phyloP scores from a whole-genome alignment of 2,329 filamentous ascomycete genomes.

The Fusarium sp. region DNA sequence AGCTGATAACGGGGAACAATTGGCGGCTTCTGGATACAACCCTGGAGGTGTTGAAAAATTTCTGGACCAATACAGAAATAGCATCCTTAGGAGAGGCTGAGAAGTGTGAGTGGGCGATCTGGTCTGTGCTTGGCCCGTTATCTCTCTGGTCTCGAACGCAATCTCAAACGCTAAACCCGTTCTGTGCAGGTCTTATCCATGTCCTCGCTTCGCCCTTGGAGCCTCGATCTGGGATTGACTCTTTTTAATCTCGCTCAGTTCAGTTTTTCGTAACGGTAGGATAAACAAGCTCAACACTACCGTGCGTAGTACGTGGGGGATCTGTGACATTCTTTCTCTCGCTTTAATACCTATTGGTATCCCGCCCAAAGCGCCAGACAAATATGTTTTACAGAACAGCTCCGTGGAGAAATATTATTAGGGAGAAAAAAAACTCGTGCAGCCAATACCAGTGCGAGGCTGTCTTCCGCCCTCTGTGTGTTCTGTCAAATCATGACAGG shows the following conservation, averaged over 20 bases:
- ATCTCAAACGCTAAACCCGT: background rate
- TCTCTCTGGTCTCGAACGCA: slow-evolving; percentile 13
- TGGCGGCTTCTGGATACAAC: background rate
- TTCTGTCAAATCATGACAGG: slow-evolving; percentile 15
- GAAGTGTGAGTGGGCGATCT: slow-evolving; percentile 30
- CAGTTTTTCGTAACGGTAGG: background rate
- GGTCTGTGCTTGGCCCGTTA: slow-evolving; percentile 33
- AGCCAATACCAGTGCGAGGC: slow-evolving; percentile 16
- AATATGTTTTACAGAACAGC: background rate
- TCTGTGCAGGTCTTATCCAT: slow-evolving; percentile 15
- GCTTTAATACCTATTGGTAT: background rate
- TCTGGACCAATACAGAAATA: slow-evolving; percentile 27
- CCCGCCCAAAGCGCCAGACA: background rate
- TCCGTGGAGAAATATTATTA: background rate
- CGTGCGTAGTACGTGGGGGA: slow-evolving; percentile 4
- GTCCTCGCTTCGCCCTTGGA: slow-evolving; percentile 2
- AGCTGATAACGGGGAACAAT: background rate
- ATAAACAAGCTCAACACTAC: slow-evolving; percentile 17
- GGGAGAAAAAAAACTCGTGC: background rate
- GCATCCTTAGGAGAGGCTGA: background rate
- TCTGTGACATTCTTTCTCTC: background rate
- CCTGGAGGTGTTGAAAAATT: slow-evolving; percentile 19
- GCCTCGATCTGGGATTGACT: background rate
- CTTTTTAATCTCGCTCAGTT: background rate
- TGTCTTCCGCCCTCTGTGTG: background rate